A percentile compares a stretch with the other conserved stretches of the same genome.
phyloP scores from a whole-genome alignment of 2,329 filamentous ascomycete species.

The Penicillium freii region DNA sequence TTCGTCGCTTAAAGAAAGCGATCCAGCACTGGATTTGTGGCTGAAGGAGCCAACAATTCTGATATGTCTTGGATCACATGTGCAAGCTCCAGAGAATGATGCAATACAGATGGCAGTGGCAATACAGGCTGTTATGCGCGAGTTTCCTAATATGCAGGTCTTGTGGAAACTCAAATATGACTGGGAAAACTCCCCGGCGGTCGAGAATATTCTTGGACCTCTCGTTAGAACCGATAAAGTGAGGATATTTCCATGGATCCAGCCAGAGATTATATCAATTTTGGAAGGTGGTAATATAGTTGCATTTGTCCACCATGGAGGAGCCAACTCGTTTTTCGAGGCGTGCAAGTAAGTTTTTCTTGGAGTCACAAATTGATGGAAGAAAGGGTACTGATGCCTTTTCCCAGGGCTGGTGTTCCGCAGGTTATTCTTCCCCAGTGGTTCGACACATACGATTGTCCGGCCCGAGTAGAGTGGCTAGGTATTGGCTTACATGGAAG shows the following conservation, averaged over 20 bases:
- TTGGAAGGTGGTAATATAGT: constrained; percentile 41
- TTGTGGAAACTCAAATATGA: constrained; percentile 41
- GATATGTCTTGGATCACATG: constrained; percentile 50
- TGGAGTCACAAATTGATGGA: neutral
- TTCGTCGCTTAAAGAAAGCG: constrained; percentile 36
- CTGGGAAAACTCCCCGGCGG: constrained; percentile 14
- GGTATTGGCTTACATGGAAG: constrained; percentile 46
- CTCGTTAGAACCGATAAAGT: constrained; percentile 11
- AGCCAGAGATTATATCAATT: constrained; percentile 23
- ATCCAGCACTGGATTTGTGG: constrained; percentile 47
- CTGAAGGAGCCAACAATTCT: constrained; percentile 47
- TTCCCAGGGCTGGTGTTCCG: constrained; percentile 43
- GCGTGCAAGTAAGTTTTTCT: constrained; percentile 39
- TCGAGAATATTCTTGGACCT: constrained; percentile 14
- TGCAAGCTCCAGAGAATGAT: constrained; percentile 31
- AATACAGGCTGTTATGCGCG: constrained; percentile 40
- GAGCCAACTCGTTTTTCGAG: constrained; percentile 51
- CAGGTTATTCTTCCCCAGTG: constrained; percentile 50
- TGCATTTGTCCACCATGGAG: constrained; percentile 49
- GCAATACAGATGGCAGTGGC: constrained; percentile 37
- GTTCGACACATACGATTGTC: constrained; percentile 50
- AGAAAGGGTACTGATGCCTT: neutral
- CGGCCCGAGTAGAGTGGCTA: constrained; percentile 43
- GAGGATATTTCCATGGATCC: constrained; percentile 20
- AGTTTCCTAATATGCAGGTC: constrained; percentile 40